phyloP scores from a whole-genome alignment of 805 yeast species.

The Starmerella bacillaris region DNA sequence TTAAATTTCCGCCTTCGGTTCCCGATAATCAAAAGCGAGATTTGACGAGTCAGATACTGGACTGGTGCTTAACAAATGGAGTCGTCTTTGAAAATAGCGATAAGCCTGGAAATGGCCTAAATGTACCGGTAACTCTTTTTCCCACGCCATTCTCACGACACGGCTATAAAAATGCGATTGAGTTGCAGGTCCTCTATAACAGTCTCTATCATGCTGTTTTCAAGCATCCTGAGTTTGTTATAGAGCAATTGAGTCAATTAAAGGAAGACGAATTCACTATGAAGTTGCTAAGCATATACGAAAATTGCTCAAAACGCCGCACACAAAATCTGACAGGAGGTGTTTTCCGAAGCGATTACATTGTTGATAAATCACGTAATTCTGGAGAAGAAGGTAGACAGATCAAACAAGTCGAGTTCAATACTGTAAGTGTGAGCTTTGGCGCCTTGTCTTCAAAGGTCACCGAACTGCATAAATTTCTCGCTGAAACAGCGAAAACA shows the following conservation, averaged over 20 bases:
- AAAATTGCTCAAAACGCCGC: conserved; percentile 25
- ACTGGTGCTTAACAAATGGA: conserved; percentile 69
- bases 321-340: conserved; percentile 50
- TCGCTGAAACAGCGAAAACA: conserved; percentile 26
- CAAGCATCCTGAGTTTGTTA: conserved; percentile 45
- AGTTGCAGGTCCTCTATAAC: conserved; percentile 52
- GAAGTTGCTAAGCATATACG: conserved; percentile 44
- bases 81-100: conserved; percentile 31
- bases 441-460: conserved; percentile 77
- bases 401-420: conserved; percentile 89
- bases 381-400: conserved; percentile 23
- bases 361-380: conserved; percentile 33
- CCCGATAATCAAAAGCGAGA: conserved; percentile 16
- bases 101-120: conserved; percentile 28
- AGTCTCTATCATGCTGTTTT: conserved; percentile 52
- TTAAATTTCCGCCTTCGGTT: conserved; percentile 18
- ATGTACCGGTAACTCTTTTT: conserved; percentile 75
- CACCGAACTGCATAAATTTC: conserved; percentile 50
- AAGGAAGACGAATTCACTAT: conserved; percentile 70
- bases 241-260: conserved; percentile 28
- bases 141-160: conserved; percentile 74
- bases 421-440: conserved; percentile 88
- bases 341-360: conserved; percentile 76
- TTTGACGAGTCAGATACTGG: conserved; percentile 27
- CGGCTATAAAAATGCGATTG: conserved; percentile 48